These are phyloP conservation scores for Rhodotorula graminis DNA, from an alignment of 768 basidiomycete species.

Conservation along the genomic window DNA sequence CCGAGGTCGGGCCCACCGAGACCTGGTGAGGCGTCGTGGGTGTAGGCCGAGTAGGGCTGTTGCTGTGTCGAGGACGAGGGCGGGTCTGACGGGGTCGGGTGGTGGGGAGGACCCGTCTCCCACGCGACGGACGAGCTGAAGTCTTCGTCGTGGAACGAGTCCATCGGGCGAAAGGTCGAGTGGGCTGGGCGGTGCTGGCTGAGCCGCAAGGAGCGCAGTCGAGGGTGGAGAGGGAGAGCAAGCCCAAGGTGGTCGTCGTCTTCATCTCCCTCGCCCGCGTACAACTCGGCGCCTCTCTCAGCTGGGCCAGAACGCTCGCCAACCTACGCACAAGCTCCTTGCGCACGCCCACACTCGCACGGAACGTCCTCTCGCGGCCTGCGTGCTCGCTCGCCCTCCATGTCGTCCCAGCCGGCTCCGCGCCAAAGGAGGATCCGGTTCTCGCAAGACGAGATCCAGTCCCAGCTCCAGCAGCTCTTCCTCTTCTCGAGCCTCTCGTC, in stretches of 20 bases:
- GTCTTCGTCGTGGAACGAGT: constrained; percentile 6
- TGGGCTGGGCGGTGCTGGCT: neutral
- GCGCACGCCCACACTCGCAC: no score
- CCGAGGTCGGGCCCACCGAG: neutral
- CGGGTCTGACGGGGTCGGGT: neutral
- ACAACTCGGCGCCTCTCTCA: neutral
- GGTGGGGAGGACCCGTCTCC: constrained; percentile 3
- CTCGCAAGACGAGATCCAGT: constrained; percentile 77
- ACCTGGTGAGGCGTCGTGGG: neutral
- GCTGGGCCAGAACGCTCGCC: neutral
- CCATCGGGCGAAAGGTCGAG: neutral
- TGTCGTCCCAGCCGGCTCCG: neutral
- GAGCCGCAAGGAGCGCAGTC: no score
- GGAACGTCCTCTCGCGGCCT: neutral
- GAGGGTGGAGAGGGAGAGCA: no score
- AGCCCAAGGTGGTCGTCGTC: no score
- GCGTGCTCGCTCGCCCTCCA: neutral
- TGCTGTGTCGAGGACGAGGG: neutral
- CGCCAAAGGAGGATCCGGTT: constrained; percentile 49
- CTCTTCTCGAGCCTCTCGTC: constrained; percentile 28
- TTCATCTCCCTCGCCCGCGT: neutral
- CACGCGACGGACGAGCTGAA: constrained; percentile 19
- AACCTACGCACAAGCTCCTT: no score
- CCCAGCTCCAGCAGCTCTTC: constrained; percentile 62
- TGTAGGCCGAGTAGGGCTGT: neutral